phyloP scores from a whole-genome alignment of 805 yeast species.

The Wickerhamiella sorbophila region DNA sequence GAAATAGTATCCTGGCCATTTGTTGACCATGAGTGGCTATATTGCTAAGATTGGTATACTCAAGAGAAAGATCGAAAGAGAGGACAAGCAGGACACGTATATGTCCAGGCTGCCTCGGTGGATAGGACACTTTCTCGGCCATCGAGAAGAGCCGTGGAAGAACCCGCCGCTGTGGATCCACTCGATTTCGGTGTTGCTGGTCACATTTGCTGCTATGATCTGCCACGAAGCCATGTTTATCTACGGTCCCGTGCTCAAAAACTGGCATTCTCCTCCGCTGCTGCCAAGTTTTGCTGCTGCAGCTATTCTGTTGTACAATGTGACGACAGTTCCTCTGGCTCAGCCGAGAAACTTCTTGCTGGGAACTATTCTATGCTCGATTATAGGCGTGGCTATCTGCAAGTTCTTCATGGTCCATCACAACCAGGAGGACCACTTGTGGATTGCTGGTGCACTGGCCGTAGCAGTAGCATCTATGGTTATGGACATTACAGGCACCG shows the following conservation, averaged over 20 bases:
- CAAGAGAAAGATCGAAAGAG: background rate
- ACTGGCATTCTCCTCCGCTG: slow-evolving; percentile 16
- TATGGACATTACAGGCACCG: slow-evolving; percentile 40
- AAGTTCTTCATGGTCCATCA: slow-evolving; percentile 38
- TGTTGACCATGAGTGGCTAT: no score
- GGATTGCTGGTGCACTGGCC: slow-evolving; percentile 44
- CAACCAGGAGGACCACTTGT: slow-evolving; percentile 34
- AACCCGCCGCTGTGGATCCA: slow-evolving; percentile 6
- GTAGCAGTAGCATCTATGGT: slow-evolving; percentile 40
- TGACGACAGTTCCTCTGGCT: slow-evolving; percentile 41
- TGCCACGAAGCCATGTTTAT: slow-evolving; percentile 16
- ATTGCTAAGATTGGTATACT: no score
- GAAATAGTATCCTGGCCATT: no score
- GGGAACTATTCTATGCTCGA: slow-evolving; percentile 41
- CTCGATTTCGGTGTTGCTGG: slow-evolving; percentile 12
- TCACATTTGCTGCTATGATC: slow-evolving; percentile 21
- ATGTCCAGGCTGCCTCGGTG: slow-evolving; percentile 8
- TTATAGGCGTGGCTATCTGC: slow-evolving; percentile 40
- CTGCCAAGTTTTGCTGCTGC: slow-evolving; percentile 39
- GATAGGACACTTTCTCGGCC: slow-evolving; percentile 16
- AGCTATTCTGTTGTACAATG: slow-evolving; percentile 45
- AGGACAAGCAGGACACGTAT: background rate
- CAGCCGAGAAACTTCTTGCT: slow-evolving; percentile 47
- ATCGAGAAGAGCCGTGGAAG: slow-evolving; percentile 8
- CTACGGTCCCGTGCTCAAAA: slow-evolving; percentile 17